Evolutionary conservation across 106 monocot genomes (phyloP), one percentile per base, ranked within the genome.

Genomic region (Dactylorhiza incarnata): DNA sequence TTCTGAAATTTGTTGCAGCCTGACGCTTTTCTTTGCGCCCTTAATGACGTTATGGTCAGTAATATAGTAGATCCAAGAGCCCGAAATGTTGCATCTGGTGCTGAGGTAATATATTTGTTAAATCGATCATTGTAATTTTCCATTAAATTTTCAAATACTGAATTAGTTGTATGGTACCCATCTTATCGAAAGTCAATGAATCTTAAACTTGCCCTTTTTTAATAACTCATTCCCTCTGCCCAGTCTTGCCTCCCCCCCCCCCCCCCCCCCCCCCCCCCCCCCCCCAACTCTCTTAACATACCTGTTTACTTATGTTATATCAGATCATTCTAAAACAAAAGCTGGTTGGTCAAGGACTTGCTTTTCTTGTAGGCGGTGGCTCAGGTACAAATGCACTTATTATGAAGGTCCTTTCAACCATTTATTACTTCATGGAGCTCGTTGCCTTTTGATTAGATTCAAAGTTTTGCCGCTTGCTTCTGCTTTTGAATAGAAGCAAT

Each of bases 11-110:
- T 82, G 52, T 75, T 91, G 84, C 85, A 97, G 96, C 79, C 96
- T 86, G 93, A 97, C 87, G 89, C 93, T 52, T 91, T 97, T 85
- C 96, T 97, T 84, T 97, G 96, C 84, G 93, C 91, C 9, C 74
- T 97, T 26, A 93, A 87, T 91, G 96, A 97, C 80, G 93, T 97
- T 45, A 82, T 82, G 72, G 81, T 89, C 16, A 78, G 69, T 59
- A 97, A 69, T 71, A 76, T 77, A 29, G 63, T 85, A 76, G 93
- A 91, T 65, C 91, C 77, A 48, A 91, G 96, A 83, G 83, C 81
- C 25, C 93, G 81, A 20, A 93, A 93, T 72, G 50, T 85, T 73
- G 80, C 87, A 48, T 52, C 83, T 86, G 88, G 92, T 84, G 77
- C 87, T 70, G 95, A 95, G 95, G 95, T 93, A 45, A 80, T n/a